Conservation (phyloP, 75 land plant species). For the Adiantum capillusveneris region DNA sequence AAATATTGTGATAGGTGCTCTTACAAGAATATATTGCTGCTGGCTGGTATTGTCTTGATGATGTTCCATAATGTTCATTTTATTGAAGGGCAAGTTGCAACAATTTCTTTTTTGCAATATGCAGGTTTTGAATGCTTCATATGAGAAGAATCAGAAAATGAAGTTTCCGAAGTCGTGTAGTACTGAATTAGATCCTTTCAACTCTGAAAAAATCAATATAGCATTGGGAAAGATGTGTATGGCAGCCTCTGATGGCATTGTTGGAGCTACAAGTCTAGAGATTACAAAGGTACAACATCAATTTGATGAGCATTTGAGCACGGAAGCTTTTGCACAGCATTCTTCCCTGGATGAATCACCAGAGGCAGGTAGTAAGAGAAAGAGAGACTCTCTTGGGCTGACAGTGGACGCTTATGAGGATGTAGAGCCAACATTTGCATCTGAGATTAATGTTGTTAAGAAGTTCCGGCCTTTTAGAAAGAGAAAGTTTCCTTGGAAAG, state of each 20-base stretch:
- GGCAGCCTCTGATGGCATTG: background rate
- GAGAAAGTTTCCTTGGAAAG: constrained; percentile 73
- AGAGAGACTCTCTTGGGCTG: too few relatives aligned
- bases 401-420: constrained; percentile 12
- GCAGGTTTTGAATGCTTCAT: constrained; percentile 83
- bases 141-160: constrained; percentile 51
- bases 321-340: too few relatives aligned
- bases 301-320: background rate
- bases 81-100: too few relatives aligned
- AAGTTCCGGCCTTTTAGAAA: constrained; percentile 46
- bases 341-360: too few relatives aligned
- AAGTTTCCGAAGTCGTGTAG: constrained; percentile 15
- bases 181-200: background rate
- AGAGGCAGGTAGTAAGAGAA: too few relatives aligned
- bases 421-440: constrained; percentile 6
- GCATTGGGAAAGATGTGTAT: background rate
- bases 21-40: too few relatives aligned
- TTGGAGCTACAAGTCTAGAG: background rate
- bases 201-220: background rate
- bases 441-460: constrained; percentile 15
- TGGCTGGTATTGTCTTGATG: too few relatives aligned
- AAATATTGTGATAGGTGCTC: too few relatives aligned
- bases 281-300: background rate
- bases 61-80: too few relatives aligned
- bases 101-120: too few relatives aligned